Evolutionary conservation across 2,329 filamentous ascomycete species (phyloP).

Genomic region (Stemphylium beticola): DNA sequence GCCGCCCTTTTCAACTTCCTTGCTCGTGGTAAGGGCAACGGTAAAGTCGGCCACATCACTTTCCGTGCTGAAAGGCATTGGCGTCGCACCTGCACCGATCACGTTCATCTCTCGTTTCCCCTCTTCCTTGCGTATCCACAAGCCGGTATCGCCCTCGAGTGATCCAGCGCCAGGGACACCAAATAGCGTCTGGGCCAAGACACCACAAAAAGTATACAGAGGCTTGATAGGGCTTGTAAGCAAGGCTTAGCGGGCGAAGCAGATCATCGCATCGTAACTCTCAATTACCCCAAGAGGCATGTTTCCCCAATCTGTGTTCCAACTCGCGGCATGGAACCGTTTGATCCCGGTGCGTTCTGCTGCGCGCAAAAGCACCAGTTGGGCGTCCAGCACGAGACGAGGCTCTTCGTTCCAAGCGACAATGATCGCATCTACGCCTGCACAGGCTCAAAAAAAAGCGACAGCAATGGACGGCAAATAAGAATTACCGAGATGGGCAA

Average conservation of each 20-base stretch:
- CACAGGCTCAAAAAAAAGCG: conserved; percentile 18
- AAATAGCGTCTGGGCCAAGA: conserved; percentile 13
- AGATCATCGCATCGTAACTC: conserved; percentile 19
- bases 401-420: conserved; percentile 17
- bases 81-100: background rate
- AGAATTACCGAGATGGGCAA: background rate
- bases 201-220: conserved; percentile 14
- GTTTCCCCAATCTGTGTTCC: conserved; percentile 23
- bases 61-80: conserved; percentile 2
- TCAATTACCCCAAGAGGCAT: conserved; percentile 14
- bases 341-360: conserved; percentile 24
- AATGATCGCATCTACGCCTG: conserved; percentile 25
- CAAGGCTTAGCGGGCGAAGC: conserved; percentile 11
- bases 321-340: conserved; percentile 18
- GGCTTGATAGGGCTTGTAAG: conserved; percentile 15
- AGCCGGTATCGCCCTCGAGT: conserved; percentile 1
- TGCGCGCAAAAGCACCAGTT: conserved; percentile 24
- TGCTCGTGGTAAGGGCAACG: background rate
- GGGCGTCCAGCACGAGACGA: conserved; percentile 19
- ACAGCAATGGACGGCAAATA: background rate
- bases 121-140: conserved; percentile 1
- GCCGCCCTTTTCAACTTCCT: conserved; percentile 1
- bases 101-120: background rate
- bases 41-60: background rate
- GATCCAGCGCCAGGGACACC: background rate